Evolutionary conservation across 2,329 filamentous ascomycete genomes (phyloP).

Genomic region (Aspergillus persii): DNA sequence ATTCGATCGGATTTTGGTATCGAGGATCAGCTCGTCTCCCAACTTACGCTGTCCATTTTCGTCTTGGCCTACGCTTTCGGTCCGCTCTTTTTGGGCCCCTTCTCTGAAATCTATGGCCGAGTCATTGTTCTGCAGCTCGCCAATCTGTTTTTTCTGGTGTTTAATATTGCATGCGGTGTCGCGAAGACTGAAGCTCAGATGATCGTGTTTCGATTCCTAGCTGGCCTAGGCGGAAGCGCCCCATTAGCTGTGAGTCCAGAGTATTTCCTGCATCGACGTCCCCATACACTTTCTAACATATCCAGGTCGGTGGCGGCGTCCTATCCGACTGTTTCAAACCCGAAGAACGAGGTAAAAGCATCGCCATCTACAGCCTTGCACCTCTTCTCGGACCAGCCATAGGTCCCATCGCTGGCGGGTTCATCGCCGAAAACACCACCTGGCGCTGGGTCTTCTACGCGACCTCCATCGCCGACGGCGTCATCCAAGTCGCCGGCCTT

Average conservation of each 20-base stretch:
- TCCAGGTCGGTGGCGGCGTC: constrained; percentile 49
- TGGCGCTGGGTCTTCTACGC: constrained; percentile 75
- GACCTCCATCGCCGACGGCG: constrained; percentile 60
- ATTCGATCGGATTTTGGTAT: constrained; percentile 58
- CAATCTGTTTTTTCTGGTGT: constrained; percentile 56
- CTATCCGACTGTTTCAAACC: constrained; percentile 58
- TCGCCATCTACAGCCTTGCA: constrained; percentile 62
- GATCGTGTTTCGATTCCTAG: constrained; percentile 58
- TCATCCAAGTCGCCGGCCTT: constrained; percentile 61
- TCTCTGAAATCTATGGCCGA: constrained; percentile 58
- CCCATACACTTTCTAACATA: not conserved
- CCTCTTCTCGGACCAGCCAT: constrained; percentile 65
- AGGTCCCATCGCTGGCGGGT: constrained; percentile 65
- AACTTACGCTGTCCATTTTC: constrained; percentile 56
- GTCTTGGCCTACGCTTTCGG: constrained; percentile 55
- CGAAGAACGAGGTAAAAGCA: constrained; percentile 62
- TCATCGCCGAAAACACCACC: constrained; percentile 60
- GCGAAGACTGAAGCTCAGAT: constrained; percentile 53
- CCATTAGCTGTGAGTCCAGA: constrained; percentile 47
- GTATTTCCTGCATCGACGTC: not conserved
- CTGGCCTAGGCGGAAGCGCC: constrained; percentile 59
- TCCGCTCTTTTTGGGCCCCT: constrained; percentile 51
- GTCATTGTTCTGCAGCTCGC: constrained; percentile 54
- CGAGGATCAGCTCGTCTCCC: constrained; percentile 40
- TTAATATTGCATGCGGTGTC: constrained; percentile 61